Evolutionary conservation across 2,329 filamentous ascomycete genomes (phyloP), one percentile per base, ranked within the genome.

Genomic region (Podosphaera leucotricha): DNA sequence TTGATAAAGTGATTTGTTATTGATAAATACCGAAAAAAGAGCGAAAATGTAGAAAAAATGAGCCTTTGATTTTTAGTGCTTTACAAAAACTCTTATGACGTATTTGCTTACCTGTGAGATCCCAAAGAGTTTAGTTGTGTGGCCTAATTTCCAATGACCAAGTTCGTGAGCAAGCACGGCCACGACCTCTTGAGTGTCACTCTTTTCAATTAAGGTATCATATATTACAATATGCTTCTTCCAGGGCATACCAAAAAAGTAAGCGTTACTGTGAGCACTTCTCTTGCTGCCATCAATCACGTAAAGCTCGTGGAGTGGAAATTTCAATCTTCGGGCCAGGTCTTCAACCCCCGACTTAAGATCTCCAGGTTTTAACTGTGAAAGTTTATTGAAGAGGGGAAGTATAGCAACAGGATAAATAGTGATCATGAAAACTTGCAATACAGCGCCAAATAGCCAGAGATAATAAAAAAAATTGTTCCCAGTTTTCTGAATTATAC

Each of bases 211-310:
- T 50, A 98, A 65, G 4, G 92, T 98, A 60, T 98, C 90, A 60
- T 93, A 98, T 58, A 98, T 92, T 57, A 98, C 90, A 66, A 98
- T 98, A 67, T 95, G 92, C 72, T 95, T 95, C 72, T 94, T 94
- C 86, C 87, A 98, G 37, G 90, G 90, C 45, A 98, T 72, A 48
- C 90, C 90, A 55, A 92, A 94, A 66, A 98, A 98, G 64, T 92
- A 92, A 18, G 83, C 82, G 57, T 92, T 92, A 64, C 79, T 85
- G 64, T 92, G 83, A 20, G 81, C 80, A 58, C 78, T 84, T 54
- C 83, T 72, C 67, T 87, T 87, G 65, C 80, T 86, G 42, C 83
- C 84, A 59, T 92, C 83, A 56, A 98, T 98, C 56, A 95, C 86
- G 58, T 92, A 84, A 38, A 98, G 71, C 58, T 95, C 85, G 49